Evolutionary conservation across 2,329 filamentous ascomycete genomes (phyloP), one percentile per base, ranked within the genome.

Genomic region (Raffaelea albimanens): DNA sequence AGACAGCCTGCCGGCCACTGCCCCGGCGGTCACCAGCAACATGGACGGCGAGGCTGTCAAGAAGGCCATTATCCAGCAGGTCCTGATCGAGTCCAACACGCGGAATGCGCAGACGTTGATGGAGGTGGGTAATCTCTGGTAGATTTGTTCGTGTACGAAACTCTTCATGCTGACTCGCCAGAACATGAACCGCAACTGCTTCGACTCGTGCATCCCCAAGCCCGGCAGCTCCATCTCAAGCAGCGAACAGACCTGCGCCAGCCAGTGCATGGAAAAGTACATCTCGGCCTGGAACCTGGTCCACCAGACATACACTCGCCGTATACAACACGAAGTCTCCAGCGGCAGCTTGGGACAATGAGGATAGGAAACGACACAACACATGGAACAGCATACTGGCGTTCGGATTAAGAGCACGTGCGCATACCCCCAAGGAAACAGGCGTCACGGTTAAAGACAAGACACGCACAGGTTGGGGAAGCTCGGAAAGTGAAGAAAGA

Each of bases 171-270:
- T n/a, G n/a, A n/a, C n/a, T n/a, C 34, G 5, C 22, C 47, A 88
- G 83, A 88, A 86, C 78, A 76, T 90, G 65, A 87, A 89, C 67
- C 76, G 85, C 58, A 81, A 83, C 67, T 91, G 86, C 71, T 91
- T 88, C 69, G 78, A 86, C 42, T 82, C 80, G 63, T 91, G 86
- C 65, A 69, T 90, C 16, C 73, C 83, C 44, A 81, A 83, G 59
- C 83, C 86, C 46, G 82, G 83, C 49, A 64, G 72, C 44, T 80
- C 78, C 46, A 67, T 90, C 48, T 82, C 81, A 44, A 77, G 73
- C 65, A 66, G 75, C 65, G 86, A 91, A 64, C 72, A 80, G 60
- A 72, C 76, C 20, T 91, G 86, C 69, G 74, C 86, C 60, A 85
- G 76, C 19, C 72, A 76, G 51, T 91, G 86, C 71, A 86, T 89